Evolutionary conservation across 345 rosid species (phyloP).

Genomic region (Nephelium lappaceum): DNA sequence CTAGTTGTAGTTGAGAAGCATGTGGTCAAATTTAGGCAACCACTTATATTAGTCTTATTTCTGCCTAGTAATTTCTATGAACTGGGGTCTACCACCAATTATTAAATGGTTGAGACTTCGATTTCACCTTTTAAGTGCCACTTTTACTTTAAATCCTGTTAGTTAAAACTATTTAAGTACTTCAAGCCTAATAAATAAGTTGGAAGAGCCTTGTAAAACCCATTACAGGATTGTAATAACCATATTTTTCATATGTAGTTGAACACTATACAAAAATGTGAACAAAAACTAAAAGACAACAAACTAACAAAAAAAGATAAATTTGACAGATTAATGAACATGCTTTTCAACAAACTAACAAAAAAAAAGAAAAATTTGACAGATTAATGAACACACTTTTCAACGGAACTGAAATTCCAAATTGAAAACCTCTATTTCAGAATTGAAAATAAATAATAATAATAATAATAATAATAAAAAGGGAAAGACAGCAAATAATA

Average conservation of each 20-base stretch:
- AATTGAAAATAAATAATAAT: too few relatives aligned
- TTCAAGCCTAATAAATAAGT: neutral
- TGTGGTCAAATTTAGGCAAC: neutral
- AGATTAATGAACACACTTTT: too few relatives aligned
- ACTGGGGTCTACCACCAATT: slow-evolving; percentile 6
- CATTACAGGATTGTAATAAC: neutral
- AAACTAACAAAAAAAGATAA: neutral
- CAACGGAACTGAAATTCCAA: too few relatives aligned
- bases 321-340: too few relatives aligned
- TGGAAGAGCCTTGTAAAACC: neutral
- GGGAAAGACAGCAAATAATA: too few relatives aligned
- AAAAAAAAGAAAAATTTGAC: too few relatives aligned
- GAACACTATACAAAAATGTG: neutral
- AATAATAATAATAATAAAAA: too few relatives aligned
- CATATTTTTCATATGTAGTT: neutral
- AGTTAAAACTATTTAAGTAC: too few relatives aligned
- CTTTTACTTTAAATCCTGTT: too few relatives aligned
- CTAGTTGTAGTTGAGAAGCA: neutral
- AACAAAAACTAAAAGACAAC: neutral
- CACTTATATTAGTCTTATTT: neutral
- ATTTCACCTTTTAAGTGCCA: neutral
- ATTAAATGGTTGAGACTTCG: neutral
- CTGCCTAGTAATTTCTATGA: neutral
- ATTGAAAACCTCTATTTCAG: too few relatives aligned
- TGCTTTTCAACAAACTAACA: neutral